Conservation (phyloP, 1,139 yeast genomes). For the Suhomyces bribrorum region DNA sequence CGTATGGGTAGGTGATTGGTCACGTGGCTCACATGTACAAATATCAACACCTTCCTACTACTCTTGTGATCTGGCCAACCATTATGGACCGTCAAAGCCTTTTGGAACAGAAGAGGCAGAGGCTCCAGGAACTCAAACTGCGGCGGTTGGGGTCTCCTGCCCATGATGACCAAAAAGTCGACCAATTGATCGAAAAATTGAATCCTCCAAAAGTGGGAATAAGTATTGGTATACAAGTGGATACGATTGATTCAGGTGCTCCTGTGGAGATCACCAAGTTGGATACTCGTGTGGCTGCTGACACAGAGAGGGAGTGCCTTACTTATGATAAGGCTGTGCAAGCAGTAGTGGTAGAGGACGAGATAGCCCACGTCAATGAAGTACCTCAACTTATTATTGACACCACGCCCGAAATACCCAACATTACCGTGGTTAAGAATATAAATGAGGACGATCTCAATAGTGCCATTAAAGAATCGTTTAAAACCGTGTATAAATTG, state of each 20-base stretch:
- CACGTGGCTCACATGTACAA: neutral
- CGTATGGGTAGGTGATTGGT: neutral
- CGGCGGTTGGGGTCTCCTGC: slow-evolving; percentile 25
- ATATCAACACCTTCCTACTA: neutral
- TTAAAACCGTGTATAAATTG: slow-evolving; percentile 20
- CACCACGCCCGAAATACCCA: neutral
- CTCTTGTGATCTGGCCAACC: neutral
- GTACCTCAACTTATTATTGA: neutral
- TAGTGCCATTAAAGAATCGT: slow-evolving; percentile 19
- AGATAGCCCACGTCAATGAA: slow-evolving; percentile 1
- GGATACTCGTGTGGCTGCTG: neutral
- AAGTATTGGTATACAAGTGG: slow-evolving; percentile 33
- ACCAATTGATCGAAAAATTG: slow-evolving; percentile 22
- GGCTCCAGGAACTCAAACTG: slow-evolving; percentile 43
- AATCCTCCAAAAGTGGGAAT: slow-evolving; percentile 16
- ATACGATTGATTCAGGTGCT: slow-evolving; percentile 4
- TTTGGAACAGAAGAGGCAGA: slow-evolving; percentile 44
- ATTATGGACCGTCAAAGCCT: slow-evolving; percentile 40
- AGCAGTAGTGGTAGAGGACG: slow-evolving; percentile 14
- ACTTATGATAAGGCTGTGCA: slow-evolving; percentile 38
- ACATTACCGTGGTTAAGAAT: slow-evolving; percentile 1
- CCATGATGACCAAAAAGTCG: slow-evolving; percentile 20
- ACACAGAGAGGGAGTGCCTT: slow-evolving; percentile 20
- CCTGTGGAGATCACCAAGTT: neutral
- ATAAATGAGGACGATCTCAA: slow-evolving; percentile 16